Base-by-base conservation (phyloP, 2,329 filamentous ascomycete genomes). In the Pyricularia pennisetigena region DNA sequence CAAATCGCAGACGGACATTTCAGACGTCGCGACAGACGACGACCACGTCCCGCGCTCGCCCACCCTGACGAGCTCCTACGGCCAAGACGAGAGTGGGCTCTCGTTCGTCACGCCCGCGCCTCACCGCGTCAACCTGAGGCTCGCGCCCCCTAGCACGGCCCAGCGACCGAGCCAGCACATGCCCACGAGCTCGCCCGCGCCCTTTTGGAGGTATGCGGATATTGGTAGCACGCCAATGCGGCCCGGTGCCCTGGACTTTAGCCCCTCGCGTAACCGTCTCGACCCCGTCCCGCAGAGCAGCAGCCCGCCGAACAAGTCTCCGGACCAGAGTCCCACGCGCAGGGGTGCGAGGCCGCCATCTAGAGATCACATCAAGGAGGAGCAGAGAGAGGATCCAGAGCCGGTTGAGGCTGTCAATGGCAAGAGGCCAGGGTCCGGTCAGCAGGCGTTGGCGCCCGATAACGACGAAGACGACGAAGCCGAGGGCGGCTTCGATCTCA, bases 171-270 rank as follows among this genome's bases (percentile, higher is more conserved):
- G 90, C 74, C 90, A 93, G 74, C 92, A 93, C 76, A 93, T 94
- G 86, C 91, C 92, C 41, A 93, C 92, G 64, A 93, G 90, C 72
- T 93, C 90, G 35, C 92, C 92, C 0, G 92, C 92, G 0, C 91
- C 92, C 0, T 95, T 96, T 77, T 96, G 92, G 92, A 93, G 92
- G 76, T 95, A 91, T 77, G 88, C 90, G 59, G 90, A 93, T 71
- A 85, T 92, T 69, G 86, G 86, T 29, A 92, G 88, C 77, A 94
- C 91, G 1, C 91, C 91, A 1, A 80, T 91, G 67, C 82, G 82
- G 72, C 72, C 78, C 4, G 73, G 77, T 0, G 76, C 79, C 4
- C 87, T 85, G 68, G 87, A 90, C 70, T 75, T 84, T 59, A 89
- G 87, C 73, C 88, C 88, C 1, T 83, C 82, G 8, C 88, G 88